These are phyloP conservation scores for Colletotrichum sp. DNA, from an alignment of 2,329 filamentous ascomycete genomes.

Conservation along the genomic window DNA sequence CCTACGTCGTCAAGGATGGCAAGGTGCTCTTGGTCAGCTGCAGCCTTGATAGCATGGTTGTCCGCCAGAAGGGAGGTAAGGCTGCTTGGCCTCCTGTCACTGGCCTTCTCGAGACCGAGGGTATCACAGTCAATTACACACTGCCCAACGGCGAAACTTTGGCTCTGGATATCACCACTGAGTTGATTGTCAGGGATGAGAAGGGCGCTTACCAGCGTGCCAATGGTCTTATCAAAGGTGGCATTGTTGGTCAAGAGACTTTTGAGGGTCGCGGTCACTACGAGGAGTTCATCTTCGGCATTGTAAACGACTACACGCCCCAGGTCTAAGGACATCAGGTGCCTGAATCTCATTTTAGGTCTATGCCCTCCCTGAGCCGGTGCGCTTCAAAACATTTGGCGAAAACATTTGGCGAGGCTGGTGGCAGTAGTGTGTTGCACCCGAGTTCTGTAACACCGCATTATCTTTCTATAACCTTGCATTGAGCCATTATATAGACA, in stretches of 20 bases:
- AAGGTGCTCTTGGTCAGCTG: conserved; percentile 31
- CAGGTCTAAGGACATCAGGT: background rate
- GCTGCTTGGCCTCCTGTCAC: conserved; percentile 17
- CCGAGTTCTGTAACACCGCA: no score
- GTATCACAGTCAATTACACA: background rate
- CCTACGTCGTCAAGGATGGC: conserved; percentile 35
- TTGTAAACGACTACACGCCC: background rate
- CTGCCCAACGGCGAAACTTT: background rate
- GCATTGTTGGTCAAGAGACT: background rate
- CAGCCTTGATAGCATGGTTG: conserved; percentile 9
- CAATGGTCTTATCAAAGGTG: background rate
- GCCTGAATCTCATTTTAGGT: no score
- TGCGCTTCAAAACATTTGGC: no score
- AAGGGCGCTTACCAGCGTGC: background rate
- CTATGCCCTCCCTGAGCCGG: no score
- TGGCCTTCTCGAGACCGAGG: background rate
- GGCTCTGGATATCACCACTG: background rate
- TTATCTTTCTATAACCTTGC: no score
- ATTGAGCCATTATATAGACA: no score
- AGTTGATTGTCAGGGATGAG: background rate
- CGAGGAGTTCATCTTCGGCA: background rate
- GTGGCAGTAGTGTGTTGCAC: no score
- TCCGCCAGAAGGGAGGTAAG: conserved; percentile 23
- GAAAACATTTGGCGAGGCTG: no score
- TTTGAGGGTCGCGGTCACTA: background rate